phyloP scores from a whole-genome alignment of 169 alveolate genomes.

The Toxoplasma gondii region DNA sequence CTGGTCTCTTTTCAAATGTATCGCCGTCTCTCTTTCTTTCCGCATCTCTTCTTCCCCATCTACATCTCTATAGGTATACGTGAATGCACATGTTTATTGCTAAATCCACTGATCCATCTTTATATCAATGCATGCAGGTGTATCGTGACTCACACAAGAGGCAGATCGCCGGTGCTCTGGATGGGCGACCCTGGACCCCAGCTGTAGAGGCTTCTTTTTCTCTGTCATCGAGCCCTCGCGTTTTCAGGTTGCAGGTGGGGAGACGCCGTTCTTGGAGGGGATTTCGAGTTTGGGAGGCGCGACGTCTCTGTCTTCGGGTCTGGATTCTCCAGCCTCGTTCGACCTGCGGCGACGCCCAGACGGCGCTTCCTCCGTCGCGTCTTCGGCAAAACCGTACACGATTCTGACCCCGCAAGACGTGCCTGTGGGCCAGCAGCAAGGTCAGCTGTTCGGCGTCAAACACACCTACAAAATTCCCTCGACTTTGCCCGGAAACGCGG shows the following conservation, averaged over 20 bases:
- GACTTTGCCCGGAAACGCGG: neutral
- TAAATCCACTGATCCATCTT: too few species aligned
- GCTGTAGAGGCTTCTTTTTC: neutral
- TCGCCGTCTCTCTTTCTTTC: too few species aligned
- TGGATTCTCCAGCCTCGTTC: conserved; percentile 53
- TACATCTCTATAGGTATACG: neutral
- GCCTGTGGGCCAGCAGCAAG: conserved; percentile 46
- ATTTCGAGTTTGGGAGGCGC: conserved; percentile 38
- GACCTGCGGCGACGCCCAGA: conserved; percentile 10
- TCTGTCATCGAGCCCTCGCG: neutral
- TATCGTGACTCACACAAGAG: too few species aligned
- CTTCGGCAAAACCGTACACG: conserved; percentile 58
- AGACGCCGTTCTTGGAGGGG: conserved; percentile 60
- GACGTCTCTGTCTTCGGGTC: conserved; percentile 41
- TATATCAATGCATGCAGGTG: too few species aligned
- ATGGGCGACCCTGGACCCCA: too few species aligned
- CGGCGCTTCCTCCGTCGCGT: conserved; percentile 54
- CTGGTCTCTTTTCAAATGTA: too few species aligned
- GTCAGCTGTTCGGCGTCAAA: conserved; percentile 62
- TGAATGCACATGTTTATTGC: neutral
- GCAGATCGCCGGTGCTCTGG: too few species aligned
- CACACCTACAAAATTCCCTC: conserved; percentile 58
- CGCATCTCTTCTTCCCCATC: too few species aligned
- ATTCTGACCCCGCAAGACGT: conserved; percentile 55
- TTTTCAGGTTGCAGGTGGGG: neutral